Evolutionary conservation across 176 grass and related monocot species (phyloP).

Genomic region (Miscanthus lutarioriparius): DNA sequence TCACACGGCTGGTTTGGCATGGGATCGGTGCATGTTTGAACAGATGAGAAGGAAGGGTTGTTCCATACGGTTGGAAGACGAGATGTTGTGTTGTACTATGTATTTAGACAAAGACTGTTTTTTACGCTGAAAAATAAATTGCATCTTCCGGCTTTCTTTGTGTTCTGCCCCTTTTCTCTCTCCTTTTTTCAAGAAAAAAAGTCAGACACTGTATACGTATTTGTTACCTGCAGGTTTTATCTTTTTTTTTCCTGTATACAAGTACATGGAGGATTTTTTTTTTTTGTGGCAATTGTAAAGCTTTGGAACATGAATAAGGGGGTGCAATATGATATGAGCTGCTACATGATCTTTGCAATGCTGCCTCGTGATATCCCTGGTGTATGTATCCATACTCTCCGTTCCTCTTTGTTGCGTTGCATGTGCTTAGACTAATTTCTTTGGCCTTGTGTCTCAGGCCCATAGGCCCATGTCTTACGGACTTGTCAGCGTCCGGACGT

Average conservation of each 20-base stretch:
- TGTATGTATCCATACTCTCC: too few species aligned
- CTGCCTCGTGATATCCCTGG: background rate
- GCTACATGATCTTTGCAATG: background rate
- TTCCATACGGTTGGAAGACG: background rate
- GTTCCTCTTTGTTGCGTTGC: too few species aligned
- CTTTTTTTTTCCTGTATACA: conserved; percentile 4
- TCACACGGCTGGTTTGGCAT: conserved; percentile 25
- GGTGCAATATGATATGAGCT: conserved; percentile 3
- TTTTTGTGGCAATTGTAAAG: conserved; percentile 44
- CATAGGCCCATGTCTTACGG: too few species aligned
- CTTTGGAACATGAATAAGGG: conserved; percentile 34
- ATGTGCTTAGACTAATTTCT: too few species aligned
- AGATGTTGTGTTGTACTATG: conserved; percentile 42
- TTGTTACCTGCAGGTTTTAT: conserved; percentile 11
- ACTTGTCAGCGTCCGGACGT: too few species aligned
- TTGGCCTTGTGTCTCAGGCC: too few species aligned
- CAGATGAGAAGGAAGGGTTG: conserved; percentile 6
- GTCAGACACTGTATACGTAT: conserved; percentile 27
- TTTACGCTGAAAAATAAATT: conserved; percentile 49
- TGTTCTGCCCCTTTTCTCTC: background rate
- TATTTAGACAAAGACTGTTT: conserved; percentile 35
- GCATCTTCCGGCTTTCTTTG: conserved; percentile 10
- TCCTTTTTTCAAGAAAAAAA: background rate
- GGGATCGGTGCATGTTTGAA: background rate
- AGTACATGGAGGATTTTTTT: conserved; percentile 2